Evolutionary conservation across 352 stramenopile genomes (phyloP).

Genomic region (Phytophthora pistaciae): DNA sequence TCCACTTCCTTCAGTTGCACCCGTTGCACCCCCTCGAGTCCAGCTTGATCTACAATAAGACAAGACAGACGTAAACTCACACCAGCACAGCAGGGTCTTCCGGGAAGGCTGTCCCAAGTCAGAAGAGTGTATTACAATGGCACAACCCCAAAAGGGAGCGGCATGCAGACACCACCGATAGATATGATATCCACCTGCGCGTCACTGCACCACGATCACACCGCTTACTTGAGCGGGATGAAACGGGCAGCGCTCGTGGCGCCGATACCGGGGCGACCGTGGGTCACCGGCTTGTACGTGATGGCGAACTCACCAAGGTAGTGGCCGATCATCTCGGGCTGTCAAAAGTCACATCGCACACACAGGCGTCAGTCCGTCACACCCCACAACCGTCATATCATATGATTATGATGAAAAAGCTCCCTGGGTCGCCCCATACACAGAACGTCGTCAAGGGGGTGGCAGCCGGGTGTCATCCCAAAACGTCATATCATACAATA

Average conservation of each 20-base stretch:
- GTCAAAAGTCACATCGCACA: slow-evolving; percentile 14
- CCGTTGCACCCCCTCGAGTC: slow-evolving; percentile 8
- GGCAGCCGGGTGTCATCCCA: slow-evolving; percentile 46
- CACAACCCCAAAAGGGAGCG: slow-evolving; percentile 63
- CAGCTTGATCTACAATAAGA: slow-evolving; percentile 25
- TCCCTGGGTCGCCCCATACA: slow-evolving; percentile 92
- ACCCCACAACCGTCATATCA: slow-evolving; percentile 4
- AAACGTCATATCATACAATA: not conserved
- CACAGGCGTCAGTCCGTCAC: slow-evolving; percentile 30
- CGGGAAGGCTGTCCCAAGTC: slow-evolving; percentile 34
- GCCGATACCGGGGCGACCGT: slow-evolving; percentile 99
- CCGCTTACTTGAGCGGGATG: slow-evolving; percentile 98
- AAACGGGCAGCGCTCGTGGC: slow-evolving; percentile 98
- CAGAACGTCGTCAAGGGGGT: slow-evolving; percentile 87
- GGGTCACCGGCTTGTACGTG: slow-evolving; percentile 98
- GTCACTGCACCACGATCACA: slow-evolving; percentile 23
- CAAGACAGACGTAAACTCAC: slow-evolving; percentile 29
- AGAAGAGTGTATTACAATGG: slow-evolving; percentile 89
- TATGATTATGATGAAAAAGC: slow-evolving; percentile 24
- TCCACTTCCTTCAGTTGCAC: not conserved
- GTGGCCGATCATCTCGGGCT: slow-evolving; percentile 99
- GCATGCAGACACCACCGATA: slow-evolving; percentile 24
- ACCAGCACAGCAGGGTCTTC: slow-evolving; percentile 16
- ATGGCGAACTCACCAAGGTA: slow-evolving; percentile 99
- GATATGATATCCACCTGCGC: slow-evolving; percentile 25